Evolutionary conservation across 2,329 filamentous ascomycete genomes (phyloP).

Genomic region (Aspergillus tubingensis): DNA sequence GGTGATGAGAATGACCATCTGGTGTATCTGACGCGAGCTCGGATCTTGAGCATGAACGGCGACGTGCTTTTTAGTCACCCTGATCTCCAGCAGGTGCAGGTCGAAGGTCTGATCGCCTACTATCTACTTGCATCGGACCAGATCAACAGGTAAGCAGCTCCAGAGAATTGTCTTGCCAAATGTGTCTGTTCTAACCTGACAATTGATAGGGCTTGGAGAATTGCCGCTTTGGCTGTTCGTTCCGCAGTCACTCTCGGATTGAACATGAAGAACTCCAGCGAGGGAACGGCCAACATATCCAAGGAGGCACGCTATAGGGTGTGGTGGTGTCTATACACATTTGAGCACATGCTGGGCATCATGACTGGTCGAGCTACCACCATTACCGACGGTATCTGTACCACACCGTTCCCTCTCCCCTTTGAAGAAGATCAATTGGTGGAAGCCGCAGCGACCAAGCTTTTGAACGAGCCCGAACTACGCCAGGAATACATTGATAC

Average conservation of each 20-base stretch:
- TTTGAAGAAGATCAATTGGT: constrained; percentile 44
- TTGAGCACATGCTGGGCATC: constrained; percentile 48
- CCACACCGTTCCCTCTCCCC: constrained; percentile 44
- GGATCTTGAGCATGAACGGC: constrained; percentile 45
- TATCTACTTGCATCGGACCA: constrained; percentile 47
- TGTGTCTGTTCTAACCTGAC: background rate
- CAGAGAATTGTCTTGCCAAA: background rate
- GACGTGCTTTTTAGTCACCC: constrained; percentile 47
- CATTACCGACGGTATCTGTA: constrained; percentile 47
- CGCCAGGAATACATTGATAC: constrained; percentile 37
- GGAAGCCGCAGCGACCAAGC: constrained; percentile 33
- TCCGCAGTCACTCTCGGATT: constrained; percentile 47
- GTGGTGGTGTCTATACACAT: constrained; percentile 49
- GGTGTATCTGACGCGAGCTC: constrained; percentile 47
- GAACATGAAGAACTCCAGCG: constrained; percentile 47
- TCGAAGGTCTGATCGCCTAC: constrained; percentile 46
- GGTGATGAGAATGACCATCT: constrained; percentile 47
- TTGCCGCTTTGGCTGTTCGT: constrained; percentile 46
- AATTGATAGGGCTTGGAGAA: constrained; percentile 42
- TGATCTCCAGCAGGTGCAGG: constrained; percentile 50
- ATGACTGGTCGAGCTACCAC: constrained; percentile 51
- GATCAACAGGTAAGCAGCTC: constrained; percentile 43
- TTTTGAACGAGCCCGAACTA: constrained; percentile 34
- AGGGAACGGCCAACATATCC: constrained; percentile 38
- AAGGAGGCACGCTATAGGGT: constrained; percentile 50